These are phyloP conservation scores for Colletotrichum sp. DNA, from an alignment of 2,329 filamentous ascomycete genomes.

Conservation along the genomic window DNA sequence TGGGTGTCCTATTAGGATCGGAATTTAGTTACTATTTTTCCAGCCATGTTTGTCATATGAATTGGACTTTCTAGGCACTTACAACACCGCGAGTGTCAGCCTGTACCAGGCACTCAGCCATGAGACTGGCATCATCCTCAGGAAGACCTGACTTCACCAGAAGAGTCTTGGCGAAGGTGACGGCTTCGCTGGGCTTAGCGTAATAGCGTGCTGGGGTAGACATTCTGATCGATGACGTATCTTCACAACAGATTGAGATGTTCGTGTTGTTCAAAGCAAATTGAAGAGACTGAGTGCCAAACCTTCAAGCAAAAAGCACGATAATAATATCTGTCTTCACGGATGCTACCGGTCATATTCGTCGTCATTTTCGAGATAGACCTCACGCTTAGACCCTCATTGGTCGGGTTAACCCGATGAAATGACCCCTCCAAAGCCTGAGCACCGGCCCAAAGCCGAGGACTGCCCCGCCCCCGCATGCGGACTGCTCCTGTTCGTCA, in stretches of 20 bases:
- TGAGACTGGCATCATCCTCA: conserved; percentile 59
- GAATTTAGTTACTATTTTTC: neutral
- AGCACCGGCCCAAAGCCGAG: neutral
- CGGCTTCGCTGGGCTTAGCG: conserved; percentile 44
- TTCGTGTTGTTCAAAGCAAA: neutral
- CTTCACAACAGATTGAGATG: neutral
- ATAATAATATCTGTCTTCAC: neutral
- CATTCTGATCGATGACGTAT: neutral
- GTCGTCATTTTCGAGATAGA: neutral
- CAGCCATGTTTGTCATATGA: too few relatives aligned
- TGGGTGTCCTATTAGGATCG: conserved; percentile 62
- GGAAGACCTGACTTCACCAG: conserved; percentile 67
- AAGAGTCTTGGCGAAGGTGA: conserved; percentile 56
- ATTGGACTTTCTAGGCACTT: neutral
- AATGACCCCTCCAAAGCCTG: neutral
- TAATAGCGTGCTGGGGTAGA: conserved; percentile 19
- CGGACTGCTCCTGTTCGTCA: neutral
- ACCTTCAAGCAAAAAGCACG: neutral
- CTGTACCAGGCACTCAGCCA: conserved; percentile 71
- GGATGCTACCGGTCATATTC: neutral
- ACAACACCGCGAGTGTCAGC: conserved; percentile 78
- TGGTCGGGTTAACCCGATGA: neutral
- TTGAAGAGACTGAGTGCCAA: neutral
- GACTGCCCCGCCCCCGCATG: neutral
- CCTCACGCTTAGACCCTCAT: neutral